Percentiles rank a stretch among this genome's conserved stretches.
Conservation (phyloP, 805 yeast genomes). For the Candida nanaspora region DNA sequence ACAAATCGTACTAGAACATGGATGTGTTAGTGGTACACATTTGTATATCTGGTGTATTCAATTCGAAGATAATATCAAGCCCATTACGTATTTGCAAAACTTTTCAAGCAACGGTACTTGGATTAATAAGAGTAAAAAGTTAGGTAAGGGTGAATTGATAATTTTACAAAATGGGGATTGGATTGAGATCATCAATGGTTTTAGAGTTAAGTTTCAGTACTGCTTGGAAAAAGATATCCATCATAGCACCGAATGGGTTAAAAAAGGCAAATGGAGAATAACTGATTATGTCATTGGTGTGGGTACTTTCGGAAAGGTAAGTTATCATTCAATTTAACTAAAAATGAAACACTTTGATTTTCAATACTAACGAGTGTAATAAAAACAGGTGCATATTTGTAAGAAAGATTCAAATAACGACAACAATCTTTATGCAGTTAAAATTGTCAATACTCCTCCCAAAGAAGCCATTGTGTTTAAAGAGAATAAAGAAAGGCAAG, state of each 20-base stretch:
- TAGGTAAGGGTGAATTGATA: slow-evolving; percentile 23
- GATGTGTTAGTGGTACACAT: slow-evolving; percentile 38
- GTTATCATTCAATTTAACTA: slow-evolving; percentile 9
- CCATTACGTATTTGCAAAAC: slow-evolving; percentile 44
- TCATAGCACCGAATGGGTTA: background rate
- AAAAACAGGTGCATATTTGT: background rate
- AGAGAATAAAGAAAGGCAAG: too few relatives aligned
- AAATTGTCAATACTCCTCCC: background rate
- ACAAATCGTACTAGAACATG: slow-evolving; percentile 20
- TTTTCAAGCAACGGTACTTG: slow-evolving; percentile 43
- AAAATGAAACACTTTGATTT: too few relatives aligned
- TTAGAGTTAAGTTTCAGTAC: slow-evolving; percentile 9
- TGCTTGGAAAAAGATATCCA: slow-evolving; percentile 3
- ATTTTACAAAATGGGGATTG: slow-evolving; percentile 29
- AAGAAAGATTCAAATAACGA: background rate
- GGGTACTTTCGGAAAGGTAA: slow-evolving; percentile 55
- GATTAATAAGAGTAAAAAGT: slow-evolving; percentile 29
- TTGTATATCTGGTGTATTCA: slow-evolving; percentile 28
- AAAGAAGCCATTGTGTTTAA: background rate
- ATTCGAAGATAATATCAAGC: slow-evolving; percentile 41
- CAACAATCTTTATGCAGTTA: background rate
- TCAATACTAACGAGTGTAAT: slow-evolving; percentile 10
- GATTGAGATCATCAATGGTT: slow-evolving; percentile 28
- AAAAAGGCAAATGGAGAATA: slow-evolving; percentile 32
- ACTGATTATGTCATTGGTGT: slow-evolving; percentile 37